A percentile compares a stretch with the other conserved stretches of the same genome.
phyloP scores from a whole-genome alignment of 768 basidiomycete species.

The Agrocybe chaxingu region DNA sequence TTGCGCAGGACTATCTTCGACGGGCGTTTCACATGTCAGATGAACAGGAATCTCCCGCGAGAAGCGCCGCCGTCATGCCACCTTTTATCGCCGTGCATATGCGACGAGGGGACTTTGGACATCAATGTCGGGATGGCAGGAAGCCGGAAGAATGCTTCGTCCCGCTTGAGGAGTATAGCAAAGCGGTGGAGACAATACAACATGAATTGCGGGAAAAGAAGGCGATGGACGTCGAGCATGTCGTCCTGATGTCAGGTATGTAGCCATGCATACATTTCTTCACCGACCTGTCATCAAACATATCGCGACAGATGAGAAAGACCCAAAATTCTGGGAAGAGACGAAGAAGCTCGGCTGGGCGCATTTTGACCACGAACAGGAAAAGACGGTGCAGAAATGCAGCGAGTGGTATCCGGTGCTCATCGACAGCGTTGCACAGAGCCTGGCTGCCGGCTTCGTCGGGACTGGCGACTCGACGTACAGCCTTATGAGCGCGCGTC shows the following conservation, averaged over 20 bases:
- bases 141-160: conserved; percentile 33
- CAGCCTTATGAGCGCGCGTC: conserved; percentile 46
- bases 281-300: no score
- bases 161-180: conserved; percentile 33
- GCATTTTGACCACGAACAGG: conserved; percentile 36
- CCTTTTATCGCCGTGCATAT: conserved; percentile 42
- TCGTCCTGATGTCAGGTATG: conserved; percentile 43
- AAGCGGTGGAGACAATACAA: conserved; percentile 35
- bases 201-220: conserved; percentile 27
- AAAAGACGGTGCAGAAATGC: conserved; percentile 28
- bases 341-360: conserved; percentile 39
- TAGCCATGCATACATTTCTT: not conserved
- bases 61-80: no score
- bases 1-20: conserved; percentile 30
- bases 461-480: conserved; percentile 63
- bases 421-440: conserved; percentile 56
- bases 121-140: conserved; percentile 23
- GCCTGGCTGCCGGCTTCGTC: conserved; percentile 52
- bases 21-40: no score
- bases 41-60: no score
- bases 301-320: not conserved
- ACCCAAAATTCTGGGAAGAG: conserved; percentile 39
- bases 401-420: conserved; percentile 48
- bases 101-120: conserved; percentile 43
- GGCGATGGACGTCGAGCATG: conserved; percentile 27